A percentile compares a stretch with the other conserved stretches of the same genome.
Evolutionary conservation across 768 basidiomycete species (phyloP).

Genomic region (Kwoniella heveanensis): DNA sequence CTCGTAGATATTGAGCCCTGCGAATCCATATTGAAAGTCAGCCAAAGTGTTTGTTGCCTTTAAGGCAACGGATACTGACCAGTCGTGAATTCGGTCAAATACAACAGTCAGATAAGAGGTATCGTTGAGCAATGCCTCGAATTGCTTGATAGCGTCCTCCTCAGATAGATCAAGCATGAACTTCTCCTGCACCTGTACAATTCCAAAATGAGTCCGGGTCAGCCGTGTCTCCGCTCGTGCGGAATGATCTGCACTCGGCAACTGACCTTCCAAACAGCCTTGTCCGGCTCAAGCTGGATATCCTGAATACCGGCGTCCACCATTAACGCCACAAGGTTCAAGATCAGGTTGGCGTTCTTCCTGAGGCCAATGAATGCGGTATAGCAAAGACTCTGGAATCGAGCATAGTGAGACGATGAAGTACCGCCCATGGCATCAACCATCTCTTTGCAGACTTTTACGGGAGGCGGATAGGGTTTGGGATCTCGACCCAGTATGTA

Average conservation of each 20-base stretch:
- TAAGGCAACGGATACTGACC: too few species aligned
- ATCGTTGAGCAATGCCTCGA: conserved; percentile 89
- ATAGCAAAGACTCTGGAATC: conserved; percentile 95
- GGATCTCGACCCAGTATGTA: conserved; percentile 97
- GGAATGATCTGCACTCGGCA: too few species aligned
- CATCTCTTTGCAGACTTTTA: conserved; percentile 99
- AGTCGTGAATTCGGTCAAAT: conserved; percentile 81
- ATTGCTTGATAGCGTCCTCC: conserved; percentile 96
- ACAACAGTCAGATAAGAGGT: conserved; percentile 91
- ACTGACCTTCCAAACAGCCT: conserved; percentile 60
- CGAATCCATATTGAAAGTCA: too few species aligned
- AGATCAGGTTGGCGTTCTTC: conserved; percentile 94
- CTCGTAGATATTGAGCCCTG: conserved; percentile 50
- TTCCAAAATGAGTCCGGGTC: conserved; percentile 33
- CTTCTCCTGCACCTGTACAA: conserved; percentile 83
- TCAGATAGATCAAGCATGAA: conserved; percentile 92
- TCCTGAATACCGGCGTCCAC: conserved; percentile 97
- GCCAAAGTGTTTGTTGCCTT: too few species aligned
- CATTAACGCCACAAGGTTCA: conserved; percentile 96
- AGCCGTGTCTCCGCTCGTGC: background rate
- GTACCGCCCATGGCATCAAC: conserved; percentile 99
- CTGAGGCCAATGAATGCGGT: conserved; percentile 96
- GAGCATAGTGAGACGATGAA: conserved; percentile 87
- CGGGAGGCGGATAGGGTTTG: conserved; percentile 94
- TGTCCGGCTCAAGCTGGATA: conserved; percentile 71